Evolutionary conservation across 2,329 filamentous ascomycete genomes (phyloP).

Genomic region (Sporothrix brasiliensis): DNA sequence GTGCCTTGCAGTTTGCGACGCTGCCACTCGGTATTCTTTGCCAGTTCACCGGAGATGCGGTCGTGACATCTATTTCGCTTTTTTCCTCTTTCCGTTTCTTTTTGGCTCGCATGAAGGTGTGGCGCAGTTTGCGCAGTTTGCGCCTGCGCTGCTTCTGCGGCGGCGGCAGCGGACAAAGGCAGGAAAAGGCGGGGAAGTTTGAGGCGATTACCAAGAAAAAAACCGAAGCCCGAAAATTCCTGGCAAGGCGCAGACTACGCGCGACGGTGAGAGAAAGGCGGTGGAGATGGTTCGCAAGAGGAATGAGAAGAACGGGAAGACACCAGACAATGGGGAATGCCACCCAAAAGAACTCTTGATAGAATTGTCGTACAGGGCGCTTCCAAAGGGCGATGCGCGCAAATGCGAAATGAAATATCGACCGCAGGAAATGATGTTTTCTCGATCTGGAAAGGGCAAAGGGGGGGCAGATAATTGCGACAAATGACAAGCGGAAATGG

Average conservation of each 20-base stretch:
- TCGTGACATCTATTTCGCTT: too few relatives aligned
- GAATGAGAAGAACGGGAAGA: neutral
- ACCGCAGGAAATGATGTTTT: conserved; percentile 10
- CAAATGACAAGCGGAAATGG: neutral
- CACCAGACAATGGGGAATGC: neutral
- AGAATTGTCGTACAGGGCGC: neutral
- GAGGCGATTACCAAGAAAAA: conserved; percentile 27
- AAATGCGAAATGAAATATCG: conserved; percentile 2
- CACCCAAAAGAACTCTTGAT: neutral
- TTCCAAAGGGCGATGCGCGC: conserved; percentile 1
- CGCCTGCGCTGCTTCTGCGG: neutral
- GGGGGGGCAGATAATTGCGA: neutral
- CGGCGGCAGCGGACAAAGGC: conserved; percentile 21
- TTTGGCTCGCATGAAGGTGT: neutral
- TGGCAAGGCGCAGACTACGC: conserved; percentile 11
- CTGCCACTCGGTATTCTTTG: neutral
- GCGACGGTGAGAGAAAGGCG: conserved; percentile 21
- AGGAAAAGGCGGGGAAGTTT: conserved; percentile 18
- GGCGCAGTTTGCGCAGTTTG: conserved; percentile 20
- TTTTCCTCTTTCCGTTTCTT: neutral
- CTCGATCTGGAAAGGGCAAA: neutral
- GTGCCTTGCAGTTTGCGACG: conserved; percentile 8
- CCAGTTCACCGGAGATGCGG: neutral
- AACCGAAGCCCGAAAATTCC: conserved; percentile 8
- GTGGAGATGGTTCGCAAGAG: conserved; percentile 18